Evolutionary conservation across 2,329 filamentous ascomycete genomes (phyloP), one percentile per base, ranked within the genome.

Genomic region (Penicillium sp.): DNA sequence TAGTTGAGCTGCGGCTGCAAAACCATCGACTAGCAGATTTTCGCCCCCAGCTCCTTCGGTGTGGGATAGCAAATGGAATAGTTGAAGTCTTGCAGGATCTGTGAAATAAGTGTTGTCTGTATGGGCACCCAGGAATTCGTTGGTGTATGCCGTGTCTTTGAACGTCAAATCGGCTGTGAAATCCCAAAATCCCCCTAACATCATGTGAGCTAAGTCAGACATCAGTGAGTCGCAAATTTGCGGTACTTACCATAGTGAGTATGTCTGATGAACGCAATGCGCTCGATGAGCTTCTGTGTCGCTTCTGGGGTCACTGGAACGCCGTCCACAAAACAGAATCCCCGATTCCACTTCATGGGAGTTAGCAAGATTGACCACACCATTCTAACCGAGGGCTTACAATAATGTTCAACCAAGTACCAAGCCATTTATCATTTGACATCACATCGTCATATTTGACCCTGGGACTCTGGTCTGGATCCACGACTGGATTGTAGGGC

Each of bases 61-160:
- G 70, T 95, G 90, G 0, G 90, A 94, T 27, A 97, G 82, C 43
- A 97, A 79, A 69, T 99, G 94, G 73, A 99, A 95, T 26, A 94
- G 86, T 71, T 99, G 94, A 32, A 99, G 81, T 9, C 93, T 91
- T 2, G 90, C 87, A 0, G 94, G 93, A 59, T 97, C 93, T 19
- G 85, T 91, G 75, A 97, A 97, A 74, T 99, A 97, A 1, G 93
- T 96, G 7, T 85, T 97, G 74, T 99, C 94, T 1, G 93, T 97
- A 73, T 99, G 94, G 0, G 89, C 87, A 18, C 85, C 84, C 2
- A 99, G 82, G 1, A 86, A 86, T 47, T 94, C 80, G 64, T 88
- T 91, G 1, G 93, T 97, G 76, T 97, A 99, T 3, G 91, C 91
- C 1, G 90, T 95, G 67, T 96, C 91, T 61, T 92, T 92, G 67